Conservation (phyloP, 2,329 filamentous ascomycete species). For the Metarhizium brunneum region DNA sequence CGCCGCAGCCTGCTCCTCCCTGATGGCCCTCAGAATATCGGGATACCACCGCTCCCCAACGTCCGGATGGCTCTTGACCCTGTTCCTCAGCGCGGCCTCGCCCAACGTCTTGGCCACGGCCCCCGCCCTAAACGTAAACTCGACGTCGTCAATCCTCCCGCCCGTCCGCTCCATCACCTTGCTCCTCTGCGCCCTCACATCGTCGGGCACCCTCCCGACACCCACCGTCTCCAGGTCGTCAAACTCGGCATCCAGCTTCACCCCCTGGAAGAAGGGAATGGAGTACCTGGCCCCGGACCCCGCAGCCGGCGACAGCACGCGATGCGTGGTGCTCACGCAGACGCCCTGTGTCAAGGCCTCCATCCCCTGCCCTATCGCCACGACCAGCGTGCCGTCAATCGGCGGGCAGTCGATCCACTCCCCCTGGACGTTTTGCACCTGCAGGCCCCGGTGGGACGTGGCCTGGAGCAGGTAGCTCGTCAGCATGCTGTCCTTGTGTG, state of each 20-base stretch:
- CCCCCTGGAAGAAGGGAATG: slow-evolving; percentile 84
- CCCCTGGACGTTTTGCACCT: slow-evolving; percentile 72
- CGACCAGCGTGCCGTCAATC: slow-evolving; percentile 66
- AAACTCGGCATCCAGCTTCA: slow-evolving; percentile 69
- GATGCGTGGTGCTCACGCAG: slow-evolving; percentile 72
- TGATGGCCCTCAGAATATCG: slow-evolving; percentile 48
- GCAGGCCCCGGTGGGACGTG: slow-evolving; percentile 63
- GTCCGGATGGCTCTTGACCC: slow-evolving; percentile 79
- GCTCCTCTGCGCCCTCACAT: slow-evolving; percentile 52
- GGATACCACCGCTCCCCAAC: slow-evolving; percentile 77
- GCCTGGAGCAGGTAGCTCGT: slow-evolving; percentile 76
- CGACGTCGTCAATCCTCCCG: slow-evolving; percentile 62
- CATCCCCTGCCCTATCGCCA: slow-evolving; percentile 79
- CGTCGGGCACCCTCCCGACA: slow-evolving; percentile 50
- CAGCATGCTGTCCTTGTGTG: slow-evolving; percentile 81
- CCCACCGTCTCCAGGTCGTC: slow-evolving; percentile 60
- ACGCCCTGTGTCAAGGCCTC: slow-evolving; percentile 80
- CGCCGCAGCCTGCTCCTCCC: slow-evolving; percentile 44
- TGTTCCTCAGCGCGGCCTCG: slow-evolving; percentile 75
- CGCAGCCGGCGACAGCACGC: slow-evolving; percentile 64
- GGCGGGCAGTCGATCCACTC: slow-evolving; percentile 79
- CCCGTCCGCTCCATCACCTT: slow-evolving; percentile 46
- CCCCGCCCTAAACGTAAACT: slow-evolving; percentile 75
- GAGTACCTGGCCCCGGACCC: slow-evolving; percentile 67
- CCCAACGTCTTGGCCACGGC: slow-evolving; percentile 59